Evolutionary conservation across 352 stramenopile species (phyloP).

Genomic region (Phytophthora pseudosyringae): DNA sequence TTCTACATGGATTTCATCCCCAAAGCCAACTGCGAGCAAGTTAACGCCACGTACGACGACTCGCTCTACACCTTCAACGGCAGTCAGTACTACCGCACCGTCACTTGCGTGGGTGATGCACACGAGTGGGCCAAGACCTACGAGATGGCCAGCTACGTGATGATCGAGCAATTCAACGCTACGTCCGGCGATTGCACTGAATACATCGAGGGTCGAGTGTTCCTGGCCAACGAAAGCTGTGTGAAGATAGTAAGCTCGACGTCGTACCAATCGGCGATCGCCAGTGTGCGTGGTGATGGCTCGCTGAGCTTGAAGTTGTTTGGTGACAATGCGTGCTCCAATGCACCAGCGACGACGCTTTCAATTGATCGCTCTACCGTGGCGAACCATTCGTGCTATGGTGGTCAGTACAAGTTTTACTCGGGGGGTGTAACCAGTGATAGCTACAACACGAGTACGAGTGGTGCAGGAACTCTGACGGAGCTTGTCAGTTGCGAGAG

Average conservation of each 20-base stretch:
- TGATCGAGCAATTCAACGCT: neutral
- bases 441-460: neutral
- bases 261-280: neutral
- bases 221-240: neutral
- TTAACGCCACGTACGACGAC: neutral
- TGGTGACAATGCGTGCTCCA: neutral
- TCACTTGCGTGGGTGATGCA: neutral
- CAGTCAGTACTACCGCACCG: neutral
- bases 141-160: neutral
- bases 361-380: neutral
- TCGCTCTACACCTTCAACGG: neutral
- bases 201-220: neutral
- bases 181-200: neutral
- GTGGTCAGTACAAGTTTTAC: slow-evolving; percentile 1
- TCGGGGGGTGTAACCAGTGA: neutral
- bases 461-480: neutral
- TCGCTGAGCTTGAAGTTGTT: neutral
- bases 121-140: neutral
- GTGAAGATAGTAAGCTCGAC: neutral
- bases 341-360: neutral
- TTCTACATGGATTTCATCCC: neutral
- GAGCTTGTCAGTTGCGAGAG: neutral
- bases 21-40: neutral
- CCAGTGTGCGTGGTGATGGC: neutral
- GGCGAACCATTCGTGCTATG: neutral